Percentiles rank a stretch among this genome's conserved stretches.
phyloP scores from a whole-genome alignment of 2,329 filamentous ascomycete genomes.

The Allantophomopsis lycopodina region DNA sequence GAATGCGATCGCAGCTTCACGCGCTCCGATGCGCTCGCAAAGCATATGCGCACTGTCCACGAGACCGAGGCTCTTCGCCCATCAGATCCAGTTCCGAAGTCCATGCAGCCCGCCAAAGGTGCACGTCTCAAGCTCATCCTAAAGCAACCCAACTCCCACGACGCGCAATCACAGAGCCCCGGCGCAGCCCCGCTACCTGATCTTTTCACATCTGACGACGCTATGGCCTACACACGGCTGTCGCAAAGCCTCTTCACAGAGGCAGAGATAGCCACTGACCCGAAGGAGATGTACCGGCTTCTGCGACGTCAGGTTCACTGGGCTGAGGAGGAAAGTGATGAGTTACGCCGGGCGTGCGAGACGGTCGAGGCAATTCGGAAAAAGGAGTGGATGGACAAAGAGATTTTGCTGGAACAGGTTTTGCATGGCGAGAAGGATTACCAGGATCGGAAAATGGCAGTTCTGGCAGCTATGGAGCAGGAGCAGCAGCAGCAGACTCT shows the following conservation, averaged over 20 bases:
- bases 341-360: conserved; percentile 50
- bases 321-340: conserved; percentile 53
- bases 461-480: conserved; percentile 30
- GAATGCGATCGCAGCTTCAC: conserved; percentile 98
- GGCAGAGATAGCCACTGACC: conserved; percentile 46
- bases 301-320: conserved; percentile 54
- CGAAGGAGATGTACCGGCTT: conserved; percentile 52
- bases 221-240: conserved; percentile 14
- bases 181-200: background rate
- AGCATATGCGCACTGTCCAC: conserved; percentile 98
- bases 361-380: conserved; percentile 52
- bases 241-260: conserved; percentile 43
- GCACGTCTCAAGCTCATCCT: conserved; percentile 49
- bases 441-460: conserved; percentile 40
- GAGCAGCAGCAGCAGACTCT: conserved; percentile 6
- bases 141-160: conserved; percentile 44
- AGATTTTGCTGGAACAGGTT: conserved; percentile 62
- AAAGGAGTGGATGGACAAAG: conserved; percentile 68
- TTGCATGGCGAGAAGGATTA: conserved; percentile 54
- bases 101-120: conserved; percentile 35
- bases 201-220: conserved; percentile 17
- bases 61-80: conserved; percentile 89
- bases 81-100: conserved; percentile 60
- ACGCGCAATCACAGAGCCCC: conserved; percentile 34
- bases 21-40: conserved; percentile 85